Percentiles rank a stretch among this genome's conserved stretches.
Conservation (phyloP, 768 basidiomycete genomes). For the Pleurotus cornucopiae region DNA sequence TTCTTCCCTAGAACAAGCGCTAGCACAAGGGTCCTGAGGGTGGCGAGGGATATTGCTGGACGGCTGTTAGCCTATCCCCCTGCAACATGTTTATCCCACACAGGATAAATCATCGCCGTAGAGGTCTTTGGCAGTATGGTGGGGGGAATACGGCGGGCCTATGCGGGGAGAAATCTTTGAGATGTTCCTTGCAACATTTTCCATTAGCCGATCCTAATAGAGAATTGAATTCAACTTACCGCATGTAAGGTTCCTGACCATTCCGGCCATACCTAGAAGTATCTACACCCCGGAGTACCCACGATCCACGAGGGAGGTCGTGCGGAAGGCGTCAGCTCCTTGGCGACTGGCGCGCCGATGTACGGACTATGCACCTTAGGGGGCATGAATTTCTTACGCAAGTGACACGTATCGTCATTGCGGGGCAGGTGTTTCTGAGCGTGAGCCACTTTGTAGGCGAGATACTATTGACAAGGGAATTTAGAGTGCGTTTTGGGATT, state of each 20-base stretch:
- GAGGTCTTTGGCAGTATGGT: background rate
- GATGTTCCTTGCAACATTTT: background rate
- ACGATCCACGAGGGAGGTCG: background rate
- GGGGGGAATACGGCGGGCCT: too few relatives aligned
- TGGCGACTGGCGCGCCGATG: too few relatives aligned
- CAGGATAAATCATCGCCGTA: background rate
- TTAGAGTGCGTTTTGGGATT: too few relatives aligned
- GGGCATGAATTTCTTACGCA: too few relatives aligned
- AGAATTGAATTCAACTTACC: background rate
- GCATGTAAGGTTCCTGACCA: slow-evolving; percentile 2
- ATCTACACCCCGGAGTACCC: background rate
- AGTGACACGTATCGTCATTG: too few relatives aligned
- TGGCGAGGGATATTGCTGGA: background rate
- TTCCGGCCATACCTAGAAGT: background rate
- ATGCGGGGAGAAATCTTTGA: background rate
- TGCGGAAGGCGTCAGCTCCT: too few relatives aligned
- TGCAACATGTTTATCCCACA: background rate
- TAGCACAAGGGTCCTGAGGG: background rate
- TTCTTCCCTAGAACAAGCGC: background rate
- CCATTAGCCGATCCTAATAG: background rate
- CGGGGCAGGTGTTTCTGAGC: too few relatives aligned
- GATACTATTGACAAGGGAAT: too few relatives aligned
- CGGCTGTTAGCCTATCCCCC: background rate
- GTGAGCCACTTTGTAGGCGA: too few relatives aligned
- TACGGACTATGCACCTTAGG: too few relatives aligned